Conservation (phyloP, 2,329 filamentous ascomycete genomes). For the Colletotrichum noveboracense region DNA sequence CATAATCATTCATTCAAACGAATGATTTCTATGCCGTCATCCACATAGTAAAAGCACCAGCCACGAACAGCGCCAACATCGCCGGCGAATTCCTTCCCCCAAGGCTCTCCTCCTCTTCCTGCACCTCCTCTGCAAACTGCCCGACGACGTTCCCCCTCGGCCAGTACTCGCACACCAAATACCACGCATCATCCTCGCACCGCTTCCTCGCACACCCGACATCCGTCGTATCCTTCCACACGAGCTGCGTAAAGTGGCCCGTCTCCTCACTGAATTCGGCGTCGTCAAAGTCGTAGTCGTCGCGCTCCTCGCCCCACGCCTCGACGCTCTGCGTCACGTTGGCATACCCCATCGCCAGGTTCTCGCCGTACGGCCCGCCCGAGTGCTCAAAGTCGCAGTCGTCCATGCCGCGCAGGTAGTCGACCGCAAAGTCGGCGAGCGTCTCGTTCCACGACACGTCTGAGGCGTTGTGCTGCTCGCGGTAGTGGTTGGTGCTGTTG, state of each 20-base stretch:
- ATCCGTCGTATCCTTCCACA: constrained; percentile 68
- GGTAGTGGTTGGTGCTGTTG: constrained; percentile 70
- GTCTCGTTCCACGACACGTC: constrained; percentile 69
- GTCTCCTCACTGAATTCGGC: constrained; percentile 64
- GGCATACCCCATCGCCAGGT: constrained; percentile 71
- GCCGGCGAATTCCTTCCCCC: background rate
- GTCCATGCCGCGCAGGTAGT: constrained; percentile 46
- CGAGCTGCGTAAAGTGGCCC: constrained; percentile 76
- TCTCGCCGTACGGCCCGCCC: constrained; percentile 73
- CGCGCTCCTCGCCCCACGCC: constrained; percentile 68
- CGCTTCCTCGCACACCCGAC: constrained; percentile 56
- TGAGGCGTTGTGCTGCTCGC: constrained; percentile 64
- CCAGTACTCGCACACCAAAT: constrained; percentile 74
- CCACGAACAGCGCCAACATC: background rate
- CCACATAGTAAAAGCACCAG: background rate
- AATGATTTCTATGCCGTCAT: background rate
- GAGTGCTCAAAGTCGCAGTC: constrained; percentile 59
- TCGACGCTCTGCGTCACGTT: constrained; percentile 65
- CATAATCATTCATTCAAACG: background rate
- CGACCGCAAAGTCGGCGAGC: constrained; percentile 57
- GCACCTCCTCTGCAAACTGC: constrained; percentile 43
- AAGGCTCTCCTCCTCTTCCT: background rate
- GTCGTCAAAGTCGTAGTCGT: constrained; percentile 61
- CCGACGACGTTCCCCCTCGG: constrained; percentile 69
- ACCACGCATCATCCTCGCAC: constrained; percentile 55